Base-by-base conservation (phyloP, 139 green algal genomes). In the Edaphochlamys debaryana region DNA sequence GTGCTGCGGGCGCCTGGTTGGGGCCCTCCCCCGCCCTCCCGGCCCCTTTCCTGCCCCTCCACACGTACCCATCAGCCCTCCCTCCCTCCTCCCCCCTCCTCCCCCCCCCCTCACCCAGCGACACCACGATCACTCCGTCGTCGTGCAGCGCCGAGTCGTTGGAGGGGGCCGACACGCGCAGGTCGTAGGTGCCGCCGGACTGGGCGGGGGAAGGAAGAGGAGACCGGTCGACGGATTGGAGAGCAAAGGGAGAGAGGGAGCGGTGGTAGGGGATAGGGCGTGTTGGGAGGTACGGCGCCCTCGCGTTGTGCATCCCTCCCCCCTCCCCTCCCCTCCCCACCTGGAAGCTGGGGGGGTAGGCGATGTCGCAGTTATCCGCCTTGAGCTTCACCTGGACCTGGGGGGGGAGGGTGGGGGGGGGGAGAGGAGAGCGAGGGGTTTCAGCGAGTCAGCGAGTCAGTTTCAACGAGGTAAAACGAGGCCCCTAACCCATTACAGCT, bases 311-410 rank as follows among this genome's bases (percentile, higher is more conserved):
- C n/a, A n/a, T n/a, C n/a, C n/a, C n/a, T n/a, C n/a, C n/a, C n/a
- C n/a, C 60, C 54, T 54, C 36, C 67, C 41, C 84, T 80, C 23
- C 91, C 88, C 32, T 29, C 4, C 96, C 93, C 37, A 84, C 94
- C 88, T 98, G 96, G 66, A 99, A 93, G 56, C 98, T 91, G 34
- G 98, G 97, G 3, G 93, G 93, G 90, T 99, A 99, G 42, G 96
- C 97, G 41, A 98, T 94, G 87, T 99, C 97, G 30, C 97, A 90
- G 36, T 95, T 94, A 20, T 98, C 96, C 2, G 86, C 48, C 63
- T 91, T 91, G 0, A 98, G 92, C 89, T 96, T 98, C 42, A 98
- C 80, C 70, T 89, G 87, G 22, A 94, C 74, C 85, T 95, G 45
- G 45, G 45, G 45, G 45, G 45, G 13, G 45, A 13, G 13, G 45